These are phyloP conservation scores for Garcia nutans DNA, from an alignment of 345 rosid genomes.

Conservation along the genomic window DNA sequence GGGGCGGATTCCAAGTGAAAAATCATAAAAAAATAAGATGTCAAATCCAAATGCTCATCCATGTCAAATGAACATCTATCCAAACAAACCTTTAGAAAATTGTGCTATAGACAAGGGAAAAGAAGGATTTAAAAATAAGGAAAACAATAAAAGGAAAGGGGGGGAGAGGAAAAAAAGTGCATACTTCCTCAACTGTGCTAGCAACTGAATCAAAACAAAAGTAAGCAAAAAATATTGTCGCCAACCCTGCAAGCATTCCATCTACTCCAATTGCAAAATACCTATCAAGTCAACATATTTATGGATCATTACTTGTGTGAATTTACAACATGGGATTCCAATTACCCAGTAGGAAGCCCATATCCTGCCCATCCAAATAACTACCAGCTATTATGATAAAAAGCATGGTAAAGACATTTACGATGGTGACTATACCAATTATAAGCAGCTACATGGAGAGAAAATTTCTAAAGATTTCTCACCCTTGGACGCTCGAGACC, in stretches of 20 bases:
- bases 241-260: constrained; percentile 98
- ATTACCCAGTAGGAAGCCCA: constrained; percentile 87
- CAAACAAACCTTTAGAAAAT: background rate
- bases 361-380: constrained; percentile 93
- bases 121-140: background rate
- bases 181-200: constrained; percentile 97
- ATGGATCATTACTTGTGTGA: constrained; percentile 5
- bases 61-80: no score
- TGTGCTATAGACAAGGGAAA: background rate
- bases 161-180: background rate
- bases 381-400: constrained; percentile 80
- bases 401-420: constrained; percentile 77
- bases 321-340: constrained; percentile 6
- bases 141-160: background rate
- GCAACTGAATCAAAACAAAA: constrained; percentile 98
- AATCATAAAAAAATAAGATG: no score
- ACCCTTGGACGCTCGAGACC: no score
- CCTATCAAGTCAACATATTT: constrained; percentile 32
- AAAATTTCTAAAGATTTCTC: no score
- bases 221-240: constrained; percentile 89
- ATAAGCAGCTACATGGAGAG: no score
- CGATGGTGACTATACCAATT: constrained; percentile 70
- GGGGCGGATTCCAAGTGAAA: no score
- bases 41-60: no score
- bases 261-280: constrained; percentile 88